Base-by-base conservation (phyloP, 1,139 yeast genomes). In the Magnusiomyces ingens region DNA sequence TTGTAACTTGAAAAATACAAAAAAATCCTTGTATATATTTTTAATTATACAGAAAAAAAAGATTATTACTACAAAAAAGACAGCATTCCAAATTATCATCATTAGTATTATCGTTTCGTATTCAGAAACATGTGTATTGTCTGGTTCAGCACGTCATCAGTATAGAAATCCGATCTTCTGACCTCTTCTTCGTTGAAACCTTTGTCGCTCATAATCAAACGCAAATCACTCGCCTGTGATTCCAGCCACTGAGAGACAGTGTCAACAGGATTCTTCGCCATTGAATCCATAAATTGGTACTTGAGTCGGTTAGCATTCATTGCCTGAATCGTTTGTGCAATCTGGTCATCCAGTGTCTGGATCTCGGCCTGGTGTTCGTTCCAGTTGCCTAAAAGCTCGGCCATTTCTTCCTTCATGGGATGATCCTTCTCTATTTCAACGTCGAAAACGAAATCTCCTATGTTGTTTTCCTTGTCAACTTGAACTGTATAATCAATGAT, bases 171-270 rank as follows among this genome's bases (percentile, higher is more conserved):
- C 6, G 95, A 81, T 62, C 84, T 81, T 72, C 99, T 81, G 2
- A 89, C 96, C 35, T 81, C 75, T 66, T 93, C 98, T 69, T 91
- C 98, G 65, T 87, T 89, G 68, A 86, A 87, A 10, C 94, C 90
- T 62, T 87, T 91, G 67, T 91, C 97, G 36, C 94, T 88, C 62
- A 85, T 79, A 59, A 89, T 77, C 17, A 89, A 83, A 67, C 81
- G 83, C 63, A 88, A 75, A 50, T 91, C 85, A 58, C 85, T 82
- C 41, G 88, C 76, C 66, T 89, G 94, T 21, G 86, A 79, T 51
- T 80, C 83, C 51, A 83, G 72, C 85, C 94, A 89, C 50, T 80
- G 76, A 55, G 84, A 76, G 60, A 93, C 71, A 62, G 90, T 89
- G 37, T 77, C 78, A 2, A 82, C 84, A 0, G 99, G 98, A 63